Conservation (phyloP, 345 rosid species). For the Balakata baccata region DNA sequence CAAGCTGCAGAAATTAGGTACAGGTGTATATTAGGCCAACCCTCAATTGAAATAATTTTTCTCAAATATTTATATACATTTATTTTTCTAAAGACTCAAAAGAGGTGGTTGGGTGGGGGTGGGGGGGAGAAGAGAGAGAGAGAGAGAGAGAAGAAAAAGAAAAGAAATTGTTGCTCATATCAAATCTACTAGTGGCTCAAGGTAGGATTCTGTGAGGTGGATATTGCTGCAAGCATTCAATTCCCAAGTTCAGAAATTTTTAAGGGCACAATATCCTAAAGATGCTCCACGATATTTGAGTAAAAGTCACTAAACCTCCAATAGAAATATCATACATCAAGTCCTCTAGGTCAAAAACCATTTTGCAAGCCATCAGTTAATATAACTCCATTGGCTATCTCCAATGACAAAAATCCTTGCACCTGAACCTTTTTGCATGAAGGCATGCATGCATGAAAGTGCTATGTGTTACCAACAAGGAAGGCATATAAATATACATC, state of each 20-base stretch:
- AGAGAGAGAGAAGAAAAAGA: no score
- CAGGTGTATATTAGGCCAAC: not conserved
- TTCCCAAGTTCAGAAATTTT: not conserved
- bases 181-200: not conserved
- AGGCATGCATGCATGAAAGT: no score
- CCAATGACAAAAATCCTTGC: not conserved
- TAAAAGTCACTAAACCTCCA: not conserved
- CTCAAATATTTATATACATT: not conserved
- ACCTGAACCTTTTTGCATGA: not conserved
- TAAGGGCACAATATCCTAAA: not conserved
- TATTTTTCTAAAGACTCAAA: not conserved
- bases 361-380: not conserved
- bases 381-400: not conserved
- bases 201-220: not conserved
- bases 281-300: no score
- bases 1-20: not conserved
- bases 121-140: no score
- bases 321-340: not conserved
- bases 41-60: not conserved
- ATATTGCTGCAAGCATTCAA: not conserved
- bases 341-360: not conserved
- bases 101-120: no score
- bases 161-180: not conserved
- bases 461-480: no score
- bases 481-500: no score